Evolutionary conservation across 2,329 filamentous ascomycete species (phyloP).

Genomic region (Monilinia fructigena): DNA sequence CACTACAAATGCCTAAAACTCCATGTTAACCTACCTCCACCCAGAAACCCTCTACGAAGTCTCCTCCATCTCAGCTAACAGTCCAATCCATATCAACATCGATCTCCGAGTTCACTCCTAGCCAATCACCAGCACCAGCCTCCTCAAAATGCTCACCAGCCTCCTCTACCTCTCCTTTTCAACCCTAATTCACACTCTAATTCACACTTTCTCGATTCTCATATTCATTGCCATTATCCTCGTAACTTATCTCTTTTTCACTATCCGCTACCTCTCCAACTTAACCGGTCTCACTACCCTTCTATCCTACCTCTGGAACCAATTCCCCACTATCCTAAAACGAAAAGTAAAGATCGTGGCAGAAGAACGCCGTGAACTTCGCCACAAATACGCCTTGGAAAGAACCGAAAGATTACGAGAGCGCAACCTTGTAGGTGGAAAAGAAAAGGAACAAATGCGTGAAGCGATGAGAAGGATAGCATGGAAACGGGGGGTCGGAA

Average conservation of each 20-base stretch:
- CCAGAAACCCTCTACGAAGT: constrained; percentile 14
- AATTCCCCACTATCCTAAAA: not conserved
- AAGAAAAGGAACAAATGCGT: constrained; percentile 13
- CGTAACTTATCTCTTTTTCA: not conserved
- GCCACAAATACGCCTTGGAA: constrained; percentile 4
- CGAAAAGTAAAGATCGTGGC: not conserved
- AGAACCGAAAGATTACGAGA: constrained; percentile 6
- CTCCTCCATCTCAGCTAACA: not conserved
- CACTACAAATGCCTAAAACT: not conserved
- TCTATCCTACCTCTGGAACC: not conserved
- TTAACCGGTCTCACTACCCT: not conserved
- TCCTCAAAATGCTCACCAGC: not conserved
- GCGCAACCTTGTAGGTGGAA: not conserved
- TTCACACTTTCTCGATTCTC: not conserved
- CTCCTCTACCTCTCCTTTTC: not conserved
- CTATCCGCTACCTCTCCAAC: not conserved
- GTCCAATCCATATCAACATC: not conserved
- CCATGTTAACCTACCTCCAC: not conserved
- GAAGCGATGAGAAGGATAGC: constrained; percentile 14
- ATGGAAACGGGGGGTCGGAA: constrained; percentile 19
- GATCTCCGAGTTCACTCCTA: not conserved
- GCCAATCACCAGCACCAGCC: not conserved
- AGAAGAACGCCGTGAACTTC: constrained; percentile 2
- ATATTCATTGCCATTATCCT: constrained; percentile 10
- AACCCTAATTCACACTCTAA: not conserved